Evolutionary conservation across 352 stramenopile genomes (phyloP).

Genomic region (Elongisporangium anandrum): DNA sequence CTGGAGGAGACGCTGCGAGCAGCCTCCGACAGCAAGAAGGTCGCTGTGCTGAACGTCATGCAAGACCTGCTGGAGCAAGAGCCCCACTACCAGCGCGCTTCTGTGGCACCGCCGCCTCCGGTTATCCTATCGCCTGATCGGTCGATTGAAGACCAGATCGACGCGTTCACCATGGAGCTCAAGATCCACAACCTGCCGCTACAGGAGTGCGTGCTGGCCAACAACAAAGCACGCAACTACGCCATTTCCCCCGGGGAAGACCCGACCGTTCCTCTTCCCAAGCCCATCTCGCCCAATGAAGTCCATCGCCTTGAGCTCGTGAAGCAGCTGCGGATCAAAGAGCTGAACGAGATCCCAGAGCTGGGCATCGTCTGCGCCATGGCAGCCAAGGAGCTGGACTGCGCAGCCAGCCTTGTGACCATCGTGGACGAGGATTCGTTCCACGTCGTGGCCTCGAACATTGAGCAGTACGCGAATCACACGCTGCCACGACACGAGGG

Average conservation of each 20-base stretch:
- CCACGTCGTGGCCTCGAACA: slow-evolving; percentile 36
- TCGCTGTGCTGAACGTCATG: neutral
- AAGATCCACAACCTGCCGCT: slow-evolving; percentile 12
- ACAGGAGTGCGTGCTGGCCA: slow-evolving; percentile 41
- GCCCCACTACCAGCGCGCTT: neutral
- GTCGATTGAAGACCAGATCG: neutral
- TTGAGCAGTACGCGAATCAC: slow-evolving; percentile 15
- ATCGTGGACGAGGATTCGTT: slow-evolving; percentile 34
- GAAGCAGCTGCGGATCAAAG: slow-evolving; percentile 11
- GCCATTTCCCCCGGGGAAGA: slow-evolving; percentile 23
- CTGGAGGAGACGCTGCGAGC: neutral
- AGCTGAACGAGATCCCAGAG: slow-evolving; percentile 35
- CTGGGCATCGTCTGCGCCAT: slow-evolving; percentile 47
- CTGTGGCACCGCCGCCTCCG: neutral
- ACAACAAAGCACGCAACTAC: slow-evolving; percentile 43
- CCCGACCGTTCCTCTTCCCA: slow-evolving; percentile 16
- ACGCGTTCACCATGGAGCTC: neutral
- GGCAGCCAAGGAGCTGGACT: slow-evolving; percentile 31
- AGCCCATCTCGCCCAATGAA: slow-evolving; percentile 34
- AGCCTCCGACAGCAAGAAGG: neutral
- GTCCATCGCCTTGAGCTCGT: slow-evolving; percentile 23
- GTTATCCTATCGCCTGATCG: neutral
- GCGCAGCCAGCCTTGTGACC: slow-evolving; percentile 35
- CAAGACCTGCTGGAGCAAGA: neutral
- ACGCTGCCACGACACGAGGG: slow-evolving; percentile 35